Evolutionary conservation across 2,329 filamentous ascomycete species (phyloP).

Genomic region (Byssoonygena ceratinophila): DNA sequence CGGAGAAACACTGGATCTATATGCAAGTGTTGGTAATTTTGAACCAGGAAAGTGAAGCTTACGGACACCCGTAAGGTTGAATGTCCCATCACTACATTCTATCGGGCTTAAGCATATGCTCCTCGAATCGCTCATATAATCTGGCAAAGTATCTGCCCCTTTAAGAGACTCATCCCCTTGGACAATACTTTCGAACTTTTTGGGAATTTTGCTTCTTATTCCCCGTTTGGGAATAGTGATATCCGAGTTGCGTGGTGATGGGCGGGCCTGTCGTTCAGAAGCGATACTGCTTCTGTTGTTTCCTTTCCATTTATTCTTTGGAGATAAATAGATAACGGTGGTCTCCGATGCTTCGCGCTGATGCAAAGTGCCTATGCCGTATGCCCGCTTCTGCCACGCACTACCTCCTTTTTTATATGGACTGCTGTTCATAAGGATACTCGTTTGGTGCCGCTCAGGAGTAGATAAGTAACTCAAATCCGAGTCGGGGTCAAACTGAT

Average conservation of each 20-base stretch:
- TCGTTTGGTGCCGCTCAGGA: background rate
- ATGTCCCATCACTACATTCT: no score
- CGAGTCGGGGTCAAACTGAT: background rate
- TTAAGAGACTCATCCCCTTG: background rate
- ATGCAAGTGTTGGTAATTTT: background rate
- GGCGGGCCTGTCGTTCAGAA: background rate
- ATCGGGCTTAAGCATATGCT: background rate
- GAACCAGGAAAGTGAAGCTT: background rate
- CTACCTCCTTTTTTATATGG: background rate
- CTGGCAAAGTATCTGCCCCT: background rate
- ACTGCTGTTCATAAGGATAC: background rate
- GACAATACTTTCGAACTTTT: background rate
- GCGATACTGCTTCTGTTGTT: background rate
- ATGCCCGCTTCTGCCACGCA: background rate
- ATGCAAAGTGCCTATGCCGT: background rate
- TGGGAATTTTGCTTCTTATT: conserved; percentile 3
- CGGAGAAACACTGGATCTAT: background rate
- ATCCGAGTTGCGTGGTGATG: conserved; percentile 1
- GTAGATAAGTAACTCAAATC: background rate
- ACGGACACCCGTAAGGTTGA: background rate
- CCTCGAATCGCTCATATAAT: background rate
- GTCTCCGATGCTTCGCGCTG: background rate
- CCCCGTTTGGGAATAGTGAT: conserved; percentile 5
- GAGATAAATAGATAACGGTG: conserved; percentile 1
- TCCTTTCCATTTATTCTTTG: background rate